Base-by-base conservation (phyloP, 768 basidiomycete species). In the Steccherinum ochraceum region DNA sequence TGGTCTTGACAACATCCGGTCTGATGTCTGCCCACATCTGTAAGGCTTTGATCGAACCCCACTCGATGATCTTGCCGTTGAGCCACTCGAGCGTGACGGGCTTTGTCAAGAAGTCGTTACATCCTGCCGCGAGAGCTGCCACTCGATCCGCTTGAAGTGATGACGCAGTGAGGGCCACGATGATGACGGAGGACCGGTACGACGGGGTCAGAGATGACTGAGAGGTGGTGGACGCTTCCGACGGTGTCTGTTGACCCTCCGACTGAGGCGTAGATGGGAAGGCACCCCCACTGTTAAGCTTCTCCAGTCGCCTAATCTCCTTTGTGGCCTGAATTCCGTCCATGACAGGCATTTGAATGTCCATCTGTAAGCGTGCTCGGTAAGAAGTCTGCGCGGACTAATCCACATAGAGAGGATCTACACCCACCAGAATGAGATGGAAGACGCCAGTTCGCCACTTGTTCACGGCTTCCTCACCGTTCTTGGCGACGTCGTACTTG, bases 291-390 rank as follows among this genome's bases (percentile, higher is more conserved):
- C 77, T 81, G 30, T 68, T 54, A 11, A 43, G 16, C 59, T 82
- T 86, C 64, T 98, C 95, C 40, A 94, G 67, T 49, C 83, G 80
- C 47, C 96, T 78, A 52, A 99, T 99, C 66, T 94, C 90, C 60
- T 93, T 93, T 3, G 96, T 99, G 5, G 96, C 96, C 64, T 91
- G 83, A 45, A 98, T 96, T 26, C 96, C 96, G 67, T 95, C 92
- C 89, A 96, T 98, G 58, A 98, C 85, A 7, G 96, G 96, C 81
- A 99, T 93, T 69, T 98, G 95, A 49, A 99, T 98, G 72, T 99
- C 96, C 96, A 99, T 99, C 95, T 97, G 57, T 3, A 27, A 52
- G 26, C 27, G 50, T 35, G 12, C 13, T 21, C 35, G 27, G 20
- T 18, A 41, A n/a, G 40, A 24, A 39, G 41, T 11, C n/a, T n/a